Evolutionary conservation across 495 filamentous ascomycete genomes (phyloP).

Genomic region (Podospora pseudoanserina): DNA sequence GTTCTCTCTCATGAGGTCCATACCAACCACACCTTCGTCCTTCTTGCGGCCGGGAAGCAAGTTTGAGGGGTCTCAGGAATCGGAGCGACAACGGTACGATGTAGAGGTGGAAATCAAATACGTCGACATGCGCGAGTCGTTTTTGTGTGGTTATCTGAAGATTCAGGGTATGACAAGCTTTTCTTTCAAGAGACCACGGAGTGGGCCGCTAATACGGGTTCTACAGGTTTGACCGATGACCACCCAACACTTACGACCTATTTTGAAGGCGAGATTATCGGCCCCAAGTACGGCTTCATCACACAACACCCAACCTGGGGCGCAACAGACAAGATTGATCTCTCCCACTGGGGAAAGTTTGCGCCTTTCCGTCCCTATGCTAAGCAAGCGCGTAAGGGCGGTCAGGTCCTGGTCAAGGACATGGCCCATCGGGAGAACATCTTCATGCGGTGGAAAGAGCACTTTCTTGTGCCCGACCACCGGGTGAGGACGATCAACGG

Average conservation of each 20-base stretch:
- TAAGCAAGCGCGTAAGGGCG: constrained; percentile 63
- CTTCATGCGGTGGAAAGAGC: constrained; percentile 99
- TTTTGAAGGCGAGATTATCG: constrained; percentile 98
- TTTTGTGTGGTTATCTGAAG: constrained; percentile 89
- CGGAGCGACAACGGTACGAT: constrained; percentile 84
- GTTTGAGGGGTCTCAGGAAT: constrained; percentile 88
- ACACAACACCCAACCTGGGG: constrained; percentile 91
- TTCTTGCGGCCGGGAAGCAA: constrained; percentile 83
- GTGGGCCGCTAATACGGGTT: not conserved
- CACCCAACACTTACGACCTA: constrained; percentile 96
- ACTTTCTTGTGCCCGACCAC: constrained; percentile 96
- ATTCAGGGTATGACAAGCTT: constrained; percentile 72
- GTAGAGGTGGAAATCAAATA: constrained; percentile 97
- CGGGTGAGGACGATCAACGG: constrained; percentile 83
- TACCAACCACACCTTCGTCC: constrained; percentile 66
- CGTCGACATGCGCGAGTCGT: constrained; percentile 92
- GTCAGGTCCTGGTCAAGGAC: constrained; percentile 54
- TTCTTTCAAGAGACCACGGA: not conserved
- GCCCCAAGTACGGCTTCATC: constrained; percentile 86
- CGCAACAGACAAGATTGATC: constrained; percentile 84
- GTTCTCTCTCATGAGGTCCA: constrained; percentile 61
- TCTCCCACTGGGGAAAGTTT: constrained; percentile 92
- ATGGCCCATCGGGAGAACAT: constrained; percentile 82
- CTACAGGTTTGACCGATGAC: constrained; percentile 82
- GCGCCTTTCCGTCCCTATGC: constrained; percentile 76